phyloP scores from a whole-genome alignment of 2,329 filamentous ascomycete species.

The Neopestalotiopsis sp. region DNA sequence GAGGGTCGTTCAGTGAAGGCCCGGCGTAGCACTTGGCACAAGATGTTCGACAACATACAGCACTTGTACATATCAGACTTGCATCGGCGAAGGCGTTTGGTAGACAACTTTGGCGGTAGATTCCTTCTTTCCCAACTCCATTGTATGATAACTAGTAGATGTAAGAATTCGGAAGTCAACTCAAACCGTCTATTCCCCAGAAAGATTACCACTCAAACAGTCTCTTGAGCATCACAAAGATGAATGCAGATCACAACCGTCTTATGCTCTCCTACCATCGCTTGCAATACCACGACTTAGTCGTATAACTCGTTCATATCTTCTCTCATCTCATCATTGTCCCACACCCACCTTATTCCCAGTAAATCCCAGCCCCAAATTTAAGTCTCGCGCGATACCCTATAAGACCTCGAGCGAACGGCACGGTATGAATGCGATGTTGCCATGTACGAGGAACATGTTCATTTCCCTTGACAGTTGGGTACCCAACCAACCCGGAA shows the following conservation, averaged over 20 bases:
- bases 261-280: not conserved
- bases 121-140: not conserved
- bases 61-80: not conserved
- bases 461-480: not conserved
- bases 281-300: not conserved
- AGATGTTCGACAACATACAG: not conserved
- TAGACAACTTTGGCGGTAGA: not conserved
- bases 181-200: constrained; percentile 4
- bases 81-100: constrained; percentile 6
- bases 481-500: not conserved
- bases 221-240: not conserved
- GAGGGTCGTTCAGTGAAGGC: not conserved
- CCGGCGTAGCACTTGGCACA: not conserved
- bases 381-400: not conserved
- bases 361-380: not conserved
- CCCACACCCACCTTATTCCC: not conserved
- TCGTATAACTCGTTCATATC: not conserved
- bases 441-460: not conserved
- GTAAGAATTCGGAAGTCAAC: not conserved
- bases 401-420: not conserved
- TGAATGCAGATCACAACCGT: not conserved
- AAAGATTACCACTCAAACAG: not conserved
- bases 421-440: not conserved
- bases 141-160: not conserved
- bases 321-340: constrained; percentile 1